A percentile compares a stretch with the other conserved stretches of the same genome.
These are phyloP conservation scores for Rhypophila decipiens DNA, from an alignment of 495 filamentous ascomycete genomes.

Conservation along the genomic window DNA sequence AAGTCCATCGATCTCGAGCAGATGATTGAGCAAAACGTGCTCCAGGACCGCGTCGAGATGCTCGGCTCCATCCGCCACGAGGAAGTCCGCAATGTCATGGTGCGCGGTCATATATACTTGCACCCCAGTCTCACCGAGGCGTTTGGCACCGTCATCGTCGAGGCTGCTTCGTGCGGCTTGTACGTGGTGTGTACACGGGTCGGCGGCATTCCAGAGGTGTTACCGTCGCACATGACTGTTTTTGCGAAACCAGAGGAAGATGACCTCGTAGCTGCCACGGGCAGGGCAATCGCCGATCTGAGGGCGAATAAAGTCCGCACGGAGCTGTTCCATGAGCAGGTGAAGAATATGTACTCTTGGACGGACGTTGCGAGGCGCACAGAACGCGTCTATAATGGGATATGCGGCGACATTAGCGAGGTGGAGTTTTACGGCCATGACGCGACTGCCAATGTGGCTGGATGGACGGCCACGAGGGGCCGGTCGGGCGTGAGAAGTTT, in stretches of 20 bases:
- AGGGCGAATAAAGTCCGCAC: conserved; percentile 81
- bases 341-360: conserved; percentile 98
- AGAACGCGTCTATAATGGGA: conserved; percentile 90
- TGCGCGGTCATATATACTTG: conserved; percentile 91
- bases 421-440: conserved; percentile 83
- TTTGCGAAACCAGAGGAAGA: conserved; percentile 92
- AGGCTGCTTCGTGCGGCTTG: conserved; percentile 89
- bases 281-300: conserved; percentile 70
- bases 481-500: conserved; percentile 72
- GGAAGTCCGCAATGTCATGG: conserved; percentile 97
- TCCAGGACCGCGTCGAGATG: conserved; percentile 90
- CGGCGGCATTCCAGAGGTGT: conserved; percentile 91
- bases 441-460: conserved; percentile 49
- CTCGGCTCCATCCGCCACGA: conserved; percentile 89
- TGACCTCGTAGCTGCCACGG: conserved; percentile 77
- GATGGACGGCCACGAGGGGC: conserved; percentile 68
- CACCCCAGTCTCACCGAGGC: conserved; percentile 94
- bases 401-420: conserved; percentile 73
- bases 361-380: conserved; percentile 88
- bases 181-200: conserved; percentile 97
- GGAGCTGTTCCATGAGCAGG: conserved; percentile 90
- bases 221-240: conserved; percentile 89
- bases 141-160: conserved; percentile 95
- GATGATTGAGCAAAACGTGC: conserved; percentile 92
- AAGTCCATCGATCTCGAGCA: conserved; percentile 97